Evolutionary conservation across 2,329 filamentous ascomycete species (phyloP).

Genomic region (Stromatinia cepivora): DNA sequence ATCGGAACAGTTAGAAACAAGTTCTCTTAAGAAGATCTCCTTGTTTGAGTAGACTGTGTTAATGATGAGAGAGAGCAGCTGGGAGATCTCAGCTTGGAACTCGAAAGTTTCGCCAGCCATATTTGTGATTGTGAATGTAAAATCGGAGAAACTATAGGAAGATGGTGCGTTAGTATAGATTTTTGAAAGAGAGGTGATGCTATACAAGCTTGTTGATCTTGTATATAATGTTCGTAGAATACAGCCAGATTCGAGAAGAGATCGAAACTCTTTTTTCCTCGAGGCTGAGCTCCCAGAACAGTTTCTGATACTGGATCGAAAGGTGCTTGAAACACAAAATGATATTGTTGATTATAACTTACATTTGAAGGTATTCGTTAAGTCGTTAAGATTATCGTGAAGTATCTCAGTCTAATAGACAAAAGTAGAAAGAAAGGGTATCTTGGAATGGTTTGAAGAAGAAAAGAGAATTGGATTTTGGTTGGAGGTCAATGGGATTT

Average conservation of each 20-base stretch:
- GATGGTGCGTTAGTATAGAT: conserved; percentile 1
- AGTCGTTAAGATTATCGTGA: conserved; percentile 21
- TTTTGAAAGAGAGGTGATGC: not conserved
- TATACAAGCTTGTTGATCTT: not conserved
- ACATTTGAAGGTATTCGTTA: conserved; percentile 23
- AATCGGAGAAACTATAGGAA: conserved; percentile 20
- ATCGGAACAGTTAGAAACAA: conserved; percentile 98
- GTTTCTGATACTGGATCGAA: not conserved
- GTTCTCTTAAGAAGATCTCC: conserved; percentile 98
- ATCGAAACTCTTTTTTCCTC: not conserved
- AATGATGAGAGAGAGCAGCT: conserved; percentile 99
- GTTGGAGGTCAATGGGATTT: conserved; percentile 19
- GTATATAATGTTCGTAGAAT: too few relatives aligned
- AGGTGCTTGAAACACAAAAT: too few relatives aligned
- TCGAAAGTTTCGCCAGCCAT: conserved; percentile 96
- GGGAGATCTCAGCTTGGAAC: conserved; percentile 99
- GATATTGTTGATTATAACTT: not conserved
- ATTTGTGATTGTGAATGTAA: conserved; percentile 48
- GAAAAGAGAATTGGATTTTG: conserved; percentile 13
- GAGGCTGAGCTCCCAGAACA: not conserved
- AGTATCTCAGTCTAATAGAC: conserved; percentile 19
- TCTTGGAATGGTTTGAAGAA: conserved; percentile 21
- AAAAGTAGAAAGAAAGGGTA: conserved; percentile 22
- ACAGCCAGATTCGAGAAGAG: not conserved
- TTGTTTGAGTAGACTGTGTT: conserved; percentile 99